A percentile compares a stretch with the other conserved stretches of the same genome.
phyloP scores from a whole-genome alignment of 768 basidiomycete genomes.

The Pisolithus tinctorius region DNA sequence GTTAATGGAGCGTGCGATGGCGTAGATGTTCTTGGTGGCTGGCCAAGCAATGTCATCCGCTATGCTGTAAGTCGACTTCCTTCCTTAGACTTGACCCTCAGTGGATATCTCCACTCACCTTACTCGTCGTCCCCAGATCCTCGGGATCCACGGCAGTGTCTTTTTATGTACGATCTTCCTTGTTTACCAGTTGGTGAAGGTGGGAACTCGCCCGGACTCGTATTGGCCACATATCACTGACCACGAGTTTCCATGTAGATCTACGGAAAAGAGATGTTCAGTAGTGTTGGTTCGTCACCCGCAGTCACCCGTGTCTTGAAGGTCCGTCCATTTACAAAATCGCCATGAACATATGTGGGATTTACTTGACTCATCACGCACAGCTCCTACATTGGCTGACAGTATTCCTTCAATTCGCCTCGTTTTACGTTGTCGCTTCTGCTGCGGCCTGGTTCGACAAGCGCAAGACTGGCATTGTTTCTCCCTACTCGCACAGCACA shows the following conservation, averaged over 20 bases:
- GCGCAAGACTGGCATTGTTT: constrained; percentile 31
- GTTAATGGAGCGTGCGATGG: constrained; percentile 33
- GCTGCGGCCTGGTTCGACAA: constrained; percentile 46
- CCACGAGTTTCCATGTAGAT: constrained; percentile 20
- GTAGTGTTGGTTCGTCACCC: constrained; percentile 42
- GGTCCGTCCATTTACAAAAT: constrained; percentile 19
- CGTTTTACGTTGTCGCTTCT: constrained; percentile 44
- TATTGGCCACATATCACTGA: not conserved
- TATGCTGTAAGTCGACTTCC: constrained; percentile 28
- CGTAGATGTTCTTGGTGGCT: constrained; percentile 34
- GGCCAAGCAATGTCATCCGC: constrained; percentile 30
- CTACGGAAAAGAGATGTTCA: constrained; percentile 40
- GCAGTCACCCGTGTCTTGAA: constrained; percentile 41
- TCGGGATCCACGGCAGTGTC: constrained; percentile 31
- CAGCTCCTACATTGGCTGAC: constrained; percentile 46
- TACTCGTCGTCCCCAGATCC: constrained; percentile 25
- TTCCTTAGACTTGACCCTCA: not conserved
- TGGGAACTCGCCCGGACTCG: constrained; percentile 10
- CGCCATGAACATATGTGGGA: not conserved
- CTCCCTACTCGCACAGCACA: constrained; percentile 26
- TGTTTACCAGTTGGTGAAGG: constrained; percentile 38
- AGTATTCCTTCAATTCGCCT: constrained; percentile 40
- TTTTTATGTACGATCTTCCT: constrained; percentile 34
- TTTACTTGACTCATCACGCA: not conserved
- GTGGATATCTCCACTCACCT: not conserved